Evolutionary conservation across 345 rosid species (phyloP).

Genomic region (Melaleuca alternifolia): DNA sequence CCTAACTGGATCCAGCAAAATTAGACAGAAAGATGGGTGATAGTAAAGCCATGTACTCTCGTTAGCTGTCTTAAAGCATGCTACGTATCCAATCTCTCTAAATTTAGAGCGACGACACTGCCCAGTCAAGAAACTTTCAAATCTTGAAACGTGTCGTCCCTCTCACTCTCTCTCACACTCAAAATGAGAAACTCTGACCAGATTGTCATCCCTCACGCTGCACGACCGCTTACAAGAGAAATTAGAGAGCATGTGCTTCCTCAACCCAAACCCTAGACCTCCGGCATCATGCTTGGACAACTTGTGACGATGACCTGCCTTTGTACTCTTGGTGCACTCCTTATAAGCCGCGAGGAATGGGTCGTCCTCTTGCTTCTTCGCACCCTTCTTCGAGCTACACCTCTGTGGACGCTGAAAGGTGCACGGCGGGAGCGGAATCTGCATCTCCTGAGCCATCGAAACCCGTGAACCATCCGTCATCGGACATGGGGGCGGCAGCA

Average conservation of each 20-base stretch:
- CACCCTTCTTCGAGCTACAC: slow-evolving; percentile 18
- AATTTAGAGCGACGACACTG: not conserved
- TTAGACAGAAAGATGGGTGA: not conserved
- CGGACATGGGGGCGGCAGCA: slow-evolving; percentile 32
- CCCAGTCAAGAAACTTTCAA: not conserved
- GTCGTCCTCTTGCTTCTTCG: slow-evolving; percentile 18
- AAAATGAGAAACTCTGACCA: slow-evolving; percentile 22
- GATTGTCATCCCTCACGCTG: slow-evolving; percentile 23
- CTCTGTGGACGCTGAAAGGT: slow-evolving; percentile 19
- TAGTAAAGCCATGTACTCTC: not conserved
- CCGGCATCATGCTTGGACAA: not conserved
- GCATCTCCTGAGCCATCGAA: slow-evolving; percentile 1
- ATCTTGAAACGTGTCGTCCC: not conserved
- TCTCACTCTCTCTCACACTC: not conserved
- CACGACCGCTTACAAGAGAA: slow-evolving; percentile 35
- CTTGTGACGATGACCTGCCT: not conserved
- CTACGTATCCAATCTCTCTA: not conserved
- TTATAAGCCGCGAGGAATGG: slow-evolving; percentile 41
- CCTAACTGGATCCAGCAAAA: not conserved
- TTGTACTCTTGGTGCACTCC: slow-evolving; percentile 24
- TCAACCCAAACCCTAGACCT: not conserved
- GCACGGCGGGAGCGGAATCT: slow-evolving; percentile 33
- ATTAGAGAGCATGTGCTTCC: slow-evolving; percentile 1
- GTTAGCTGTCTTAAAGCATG: not conserved
- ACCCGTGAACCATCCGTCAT: not conserved